phyloP scores from a whole-genome alignment of 2,329 filamentous ascomycete genomes.

The Graphiopsis chlorocephala region DNA sequence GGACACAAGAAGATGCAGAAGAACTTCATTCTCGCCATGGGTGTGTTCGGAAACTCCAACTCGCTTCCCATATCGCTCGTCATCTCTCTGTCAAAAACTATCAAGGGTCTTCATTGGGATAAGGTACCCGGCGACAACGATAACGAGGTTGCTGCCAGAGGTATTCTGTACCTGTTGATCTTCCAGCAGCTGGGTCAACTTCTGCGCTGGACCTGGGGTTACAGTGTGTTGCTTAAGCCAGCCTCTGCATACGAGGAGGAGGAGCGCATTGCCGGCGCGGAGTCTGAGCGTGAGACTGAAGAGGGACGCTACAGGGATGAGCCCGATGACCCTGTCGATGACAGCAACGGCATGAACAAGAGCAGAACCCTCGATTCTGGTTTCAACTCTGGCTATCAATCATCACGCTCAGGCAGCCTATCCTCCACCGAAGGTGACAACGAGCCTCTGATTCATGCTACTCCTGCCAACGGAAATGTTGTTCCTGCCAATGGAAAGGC shows the following conservation, averaged over 20 bases:
- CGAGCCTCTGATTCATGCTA: conserved; percentile 33
- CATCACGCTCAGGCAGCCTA: conserved; percentile 36
- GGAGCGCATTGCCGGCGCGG: conserved; percentile 57
- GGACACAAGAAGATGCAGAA: conserved; percentile 63
- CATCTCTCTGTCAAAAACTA: conserved; percentile 86
- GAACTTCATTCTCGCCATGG: conserved; percentile 97
- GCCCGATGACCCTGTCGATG: conserved; percentile 43
- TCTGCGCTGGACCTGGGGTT: conserved; percentile 97
- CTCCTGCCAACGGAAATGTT: conserved; percentile 50
- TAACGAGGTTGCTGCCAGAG: conserved; percentile 87
- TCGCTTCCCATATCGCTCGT: conserved; percentile 95
- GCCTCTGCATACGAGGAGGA: conserved; percentile 70
- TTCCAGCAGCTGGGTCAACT: conserved; percentile 97
- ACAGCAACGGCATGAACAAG: conserved; percentile 29
- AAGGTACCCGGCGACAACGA: conserved; percentile 89
- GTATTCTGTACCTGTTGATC: conserved; percentile 91
- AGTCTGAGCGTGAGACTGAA: conserved; percentile 40
- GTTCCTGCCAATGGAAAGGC: conserved; percentile 36
- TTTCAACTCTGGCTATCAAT: conserved; percentile 47
- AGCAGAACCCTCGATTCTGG: conserved; percentile 38
- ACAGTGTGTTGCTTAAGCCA: conserved; percentile 88
- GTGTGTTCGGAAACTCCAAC: conserved; percentile 96
- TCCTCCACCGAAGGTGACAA: conserved; percentile 29
- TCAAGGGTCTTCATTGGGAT: conserved; percentile 91
- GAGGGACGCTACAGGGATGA: conserved; percentile 57